A percentile compares a stretch with the other conserved stretches of the same genome.
Conservation (phyloP, 2,329 filamentous ascomycete genomes). For the Cercospora citrullina region DNA sequence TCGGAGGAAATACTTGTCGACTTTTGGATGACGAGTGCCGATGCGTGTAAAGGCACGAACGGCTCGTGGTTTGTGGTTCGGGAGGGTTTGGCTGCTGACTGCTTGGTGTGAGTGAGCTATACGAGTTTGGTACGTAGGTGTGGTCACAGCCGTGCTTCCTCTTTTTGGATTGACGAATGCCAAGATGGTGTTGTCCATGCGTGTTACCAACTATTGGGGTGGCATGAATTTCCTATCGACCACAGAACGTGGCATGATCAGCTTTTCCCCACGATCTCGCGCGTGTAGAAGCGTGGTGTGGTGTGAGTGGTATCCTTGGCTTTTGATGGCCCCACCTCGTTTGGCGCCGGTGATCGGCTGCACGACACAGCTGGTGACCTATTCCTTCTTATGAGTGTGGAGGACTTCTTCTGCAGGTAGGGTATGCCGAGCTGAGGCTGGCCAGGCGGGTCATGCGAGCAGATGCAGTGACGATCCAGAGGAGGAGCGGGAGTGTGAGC, state of each 20-base stretch:
- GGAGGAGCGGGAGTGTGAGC: constrained; percentile 3
- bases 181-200: background rate
- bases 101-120: background rate
- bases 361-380: background rate
- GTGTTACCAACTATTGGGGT: background rate
- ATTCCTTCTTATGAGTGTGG: background rate
- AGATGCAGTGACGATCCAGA: constrained; percentile 8
- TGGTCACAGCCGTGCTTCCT: constrained; percentile 5
- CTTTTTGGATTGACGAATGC: background rate
- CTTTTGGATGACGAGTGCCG: constrained; percentile 1
- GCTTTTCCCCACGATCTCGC: constrained; percentile 5
- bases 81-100: constrained; percentile 4
- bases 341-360: constrained; percentile 10
- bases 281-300: background rate
- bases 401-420: background rate
- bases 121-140: background rate
- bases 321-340: background rate
- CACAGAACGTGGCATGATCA: background rate
- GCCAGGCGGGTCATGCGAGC: constrained; percentile 7
- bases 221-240: background rate
- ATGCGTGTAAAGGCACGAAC: background rate
- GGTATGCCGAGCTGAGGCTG: background rate
- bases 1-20: constrained; percentile 9
- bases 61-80: background rate
- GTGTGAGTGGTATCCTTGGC: constrained; percentile 9